Conservation (phyloP, 345 rosid genomes). For the Murraya koenigii region DNA sequence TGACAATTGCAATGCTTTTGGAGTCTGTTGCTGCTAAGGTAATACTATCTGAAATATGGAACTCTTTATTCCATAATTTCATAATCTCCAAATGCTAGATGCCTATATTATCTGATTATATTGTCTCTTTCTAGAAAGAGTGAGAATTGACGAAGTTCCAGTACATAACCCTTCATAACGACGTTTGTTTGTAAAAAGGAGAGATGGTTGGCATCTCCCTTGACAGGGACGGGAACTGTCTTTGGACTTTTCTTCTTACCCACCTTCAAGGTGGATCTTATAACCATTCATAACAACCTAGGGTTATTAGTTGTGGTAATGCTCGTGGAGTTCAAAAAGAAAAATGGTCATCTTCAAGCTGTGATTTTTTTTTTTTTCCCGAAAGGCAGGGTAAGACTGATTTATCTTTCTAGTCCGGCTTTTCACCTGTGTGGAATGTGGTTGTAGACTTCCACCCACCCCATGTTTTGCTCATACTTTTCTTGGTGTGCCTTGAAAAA, state of each 20-base stretch:
- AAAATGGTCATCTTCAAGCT: neutral
- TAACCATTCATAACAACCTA: neutral
- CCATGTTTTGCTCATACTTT: neutral
- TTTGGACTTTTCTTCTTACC: no score
- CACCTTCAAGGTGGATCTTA: no score
- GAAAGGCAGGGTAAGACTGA: neutral
- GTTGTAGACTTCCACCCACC: neutral
- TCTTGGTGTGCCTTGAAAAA: neutral
- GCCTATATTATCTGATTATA: neutral
- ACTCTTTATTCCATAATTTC: slow-evolving; percentile 2
- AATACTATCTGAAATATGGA: neutral
- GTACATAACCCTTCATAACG: neutral
- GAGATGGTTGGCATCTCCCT: no score
- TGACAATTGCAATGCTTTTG: slow-evolving; percentile 98
- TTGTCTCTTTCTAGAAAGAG: neutral
- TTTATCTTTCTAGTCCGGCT: neutral
- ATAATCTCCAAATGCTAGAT: neutral
- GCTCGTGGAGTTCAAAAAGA: neutral
- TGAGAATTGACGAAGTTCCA: neutral
- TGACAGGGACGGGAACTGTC: no score
- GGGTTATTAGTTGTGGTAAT: neutral
- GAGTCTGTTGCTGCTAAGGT: slow-evolving; percentile 99
- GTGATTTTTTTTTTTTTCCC: no score
- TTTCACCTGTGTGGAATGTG: neutral
- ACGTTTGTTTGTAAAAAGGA: no score